These are phyloP conservation scores for Pachyrhizus erosus DNA, from an alignment of 306 rosid genomes.

Conservation along the genomic window DNA sequence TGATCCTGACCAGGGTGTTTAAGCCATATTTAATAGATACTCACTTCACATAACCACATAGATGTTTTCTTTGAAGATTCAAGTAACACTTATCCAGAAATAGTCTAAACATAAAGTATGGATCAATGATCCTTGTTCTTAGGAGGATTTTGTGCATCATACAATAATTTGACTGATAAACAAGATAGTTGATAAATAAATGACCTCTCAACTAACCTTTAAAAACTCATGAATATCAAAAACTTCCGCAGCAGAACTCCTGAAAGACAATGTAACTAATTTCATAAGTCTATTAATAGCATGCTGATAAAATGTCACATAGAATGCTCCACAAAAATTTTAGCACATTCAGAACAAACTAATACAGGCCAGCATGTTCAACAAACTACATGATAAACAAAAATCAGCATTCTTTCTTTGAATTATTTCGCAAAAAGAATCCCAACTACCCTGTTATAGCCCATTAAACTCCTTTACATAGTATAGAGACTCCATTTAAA, in stretches of 20 bases:
- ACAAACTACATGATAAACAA: slow-evolving; percentile 17
- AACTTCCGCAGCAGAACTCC: slow-evolving; percentile 63
- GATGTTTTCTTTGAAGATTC: not conserved
- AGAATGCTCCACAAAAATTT: not conserved
- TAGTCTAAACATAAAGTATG: not conserved
- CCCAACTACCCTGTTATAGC: not conserved
- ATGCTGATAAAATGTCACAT: not conserved
- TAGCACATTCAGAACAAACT: slow-evolving; percentile 7
- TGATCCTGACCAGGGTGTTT: not conserved
- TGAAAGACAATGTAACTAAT: slow-evolving; percentile 50
- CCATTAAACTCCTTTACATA: not conserved
- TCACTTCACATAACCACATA: not conserved
- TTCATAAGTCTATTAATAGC: slow-evolving; percentile 32
- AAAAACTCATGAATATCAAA: slow-evolving; percentile 54
- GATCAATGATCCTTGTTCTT: not conserved
- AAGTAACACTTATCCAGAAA: slow-evolving; percentile 4
- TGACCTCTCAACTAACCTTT: slow-evolving; percentile 59
- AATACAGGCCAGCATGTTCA: slow-evolving; percentile 25
- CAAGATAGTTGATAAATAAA: slow-evolving; percentile 23
- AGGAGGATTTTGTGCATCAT: slow-evolving; percentile 8
- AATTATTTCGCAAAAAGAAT: slow-evolving; percentile 6
- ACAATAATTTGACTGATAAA: slow-evolving; percentile 4
- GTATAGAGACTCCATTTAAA: not conserved
- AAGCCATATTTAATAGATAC: slow-evolving; percentile 13
- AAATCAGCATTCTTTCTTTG: not conserved